These are phyloP conservation scores for Helichrysum umbraculigerum DNA, from an alignment of 129 eudicot species.

Conservation along the genomic window DNA sequence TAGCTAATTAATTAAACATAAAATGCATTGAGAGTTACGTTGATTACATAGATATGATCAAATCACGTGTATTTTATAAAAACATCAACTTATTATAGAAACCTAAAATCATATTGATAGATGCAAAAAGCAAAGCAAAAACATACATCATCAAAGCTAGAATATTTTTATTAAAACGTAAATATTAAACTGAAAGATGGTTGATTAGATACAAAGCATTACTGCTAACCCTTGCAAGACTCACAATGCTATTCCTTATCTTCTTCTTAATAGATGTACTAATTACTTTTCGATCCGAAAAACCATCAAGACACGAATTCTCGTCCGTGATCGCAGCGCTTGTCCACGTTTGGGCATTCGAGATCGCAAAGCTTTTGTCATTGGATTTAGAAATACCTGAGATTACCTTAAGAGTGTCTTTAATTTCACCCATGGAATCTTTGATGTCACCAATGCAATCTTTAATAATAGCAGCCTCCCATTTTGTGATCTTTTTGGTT, in stretches of 20 bases:
- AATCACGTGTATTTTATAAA: not conserved
- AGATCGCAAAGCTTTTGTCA: constrained; percentile 43
- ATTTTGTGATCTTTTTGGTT: constrained; percentile 33
- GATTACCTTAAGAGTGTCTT: constrained; percentile 45
- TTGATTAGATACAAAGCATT: constrained; percentile 69
- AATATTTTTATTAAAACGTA: not conserved
- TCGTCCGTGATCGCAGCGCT: constrained; percentile 87
- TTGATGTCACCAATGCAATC: constrained; percentile 61
- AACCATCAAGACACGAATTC: constrained; percentile 71
- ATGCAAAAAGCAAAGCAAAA: not conserved
- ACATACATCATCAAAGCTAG: not conserved
- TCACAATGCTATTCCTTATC: constrained; percentile 41
- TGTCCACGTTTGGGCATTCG: constrained; percentile 74
- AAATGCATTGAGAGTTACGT: not conserved
- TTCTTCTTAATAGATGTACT: constrained; percentile 37
- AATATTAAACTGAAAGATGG: constrained; percentile 37
- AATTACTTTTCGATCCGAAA: constrained; percentile 41
- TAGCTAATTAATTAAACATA: not conserved
- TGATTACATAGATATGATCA: not conserved
- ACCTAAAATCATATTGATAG: not conserved
- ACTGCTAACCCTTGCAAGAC: constrained; percentile 54
- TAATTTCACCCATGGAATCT: constrained; percentile 58
- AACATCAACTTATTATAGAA: not conserved
- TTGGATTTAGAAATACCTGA: constrained; percentile 32
- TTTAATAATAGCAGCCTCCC: constrained; percentile 49